These are phyloP conservation scores for Pyronema omphalodes DNA, from an alignment of 495 filamentous ascomycete genomes.

Conservation along the genomic window DNA sequence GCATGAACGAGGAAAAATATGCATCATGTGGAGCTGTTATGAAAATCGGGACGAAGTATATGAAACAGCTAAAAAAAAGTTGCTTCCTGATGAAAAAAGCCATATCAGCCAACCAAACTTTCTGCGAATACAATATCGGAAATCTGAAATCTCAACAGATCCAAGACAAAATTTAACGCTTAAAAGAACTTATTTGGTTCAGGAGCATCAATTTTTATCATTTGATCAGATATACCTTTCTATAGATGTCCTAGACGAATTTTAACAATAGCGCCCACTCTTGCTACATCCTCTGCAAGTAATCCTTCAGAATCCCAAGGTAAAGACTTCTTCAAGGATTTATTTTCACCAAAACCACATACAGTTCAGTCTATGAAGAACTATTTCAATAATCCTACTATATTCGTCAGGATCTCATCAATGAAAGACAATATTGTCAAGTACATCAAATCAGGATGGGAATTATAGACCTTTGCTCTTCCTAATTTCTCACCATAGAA, in stretches of 20 bases:
- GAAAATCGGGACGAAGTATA: too few relatives aligned
- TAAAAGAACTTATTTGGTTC: neutral
- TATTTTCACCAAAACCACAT: neutral
- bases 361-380: neutral
- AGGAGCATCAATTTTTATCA: neutral
- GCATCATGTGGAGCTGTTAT: too few relatives aligned
- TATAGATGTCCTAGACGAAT: neutral
- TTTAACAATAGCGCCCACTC: neutral
- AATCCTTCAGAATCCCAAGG: neutral
- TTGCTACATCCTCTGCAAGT: neutral
- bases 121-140: neutral
- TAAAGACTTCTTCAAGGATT: neutral
- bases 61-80: too few relatives aligned
- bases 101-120: neutral
- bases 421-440: neutral
- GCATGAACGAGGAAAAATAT: too few relatives aligned
- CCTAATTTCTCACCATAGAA: neutral
- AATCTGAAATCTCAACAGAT: neutral
- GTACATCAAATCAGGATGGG: neutral
- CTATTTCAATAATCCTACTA: neutral
- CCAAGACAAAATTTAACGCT: neutral
- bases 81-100: neutral
- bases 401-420: neutral
- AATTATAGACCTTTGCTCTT: too few relatives aligned
- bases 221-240: neutral